These are phyloP conservation scores for Limonium bicolor DNA, from an alignment of 148 eudicot species.

Conservation along the genomic window DNA sequence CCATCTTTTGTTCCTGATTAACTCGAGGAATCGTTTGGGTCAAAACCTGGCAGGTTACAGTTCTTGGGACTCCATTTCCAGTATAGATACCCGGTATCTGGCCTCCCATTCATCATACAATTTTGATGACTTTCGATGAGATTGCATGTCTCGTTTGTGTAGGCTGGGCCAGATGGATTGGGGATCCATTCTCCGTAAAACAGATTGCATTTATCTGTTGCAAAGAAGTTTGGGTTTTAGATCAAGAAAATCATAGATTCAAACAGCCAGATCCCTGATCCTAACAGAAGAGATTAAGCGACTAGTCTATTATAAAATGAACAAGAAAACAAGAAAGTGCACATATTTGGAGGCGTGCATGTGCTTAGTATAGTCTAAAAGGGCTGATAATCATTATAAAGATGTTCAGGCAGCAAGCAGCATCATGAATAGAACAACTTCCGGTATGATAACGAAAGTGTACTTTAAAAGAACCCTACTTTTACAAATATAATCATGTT, in stretches of 20 bases:
- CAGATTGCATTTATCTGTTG: slow-evolving; percentile 50
- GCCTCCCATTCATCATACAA: slow-evolving; percentile 73
- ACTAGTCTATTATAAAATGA: too few relatives aligned
- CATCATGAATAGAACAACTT: too few relatives aligned
- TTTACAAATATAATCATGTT: too few relatives aligned
- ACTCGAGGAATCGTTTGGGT: slow-evolving; percentile 43
- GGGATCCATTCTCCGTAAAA: slow-evolving; percentile 72
- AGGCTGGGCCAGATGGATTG: slow-evolving; percentile 37
- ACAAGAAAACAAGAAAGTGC: neutral
- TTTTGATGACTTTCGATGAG: slow-evolving; percentile 58
- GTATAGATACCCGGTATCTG: slow-evolving; percentile 57
- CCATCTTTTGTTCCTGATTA: slow-evolving; percentile 71
- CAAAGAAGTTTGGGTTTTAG: neutral
- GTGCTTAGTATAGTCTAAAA: neutral
- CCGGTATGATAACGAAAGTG: too few relatives aligned
- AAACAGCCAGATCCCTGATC: neutral
- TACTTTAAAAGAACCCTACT: too few relatives aligned
- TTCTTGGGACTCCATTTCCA: slow-evolving; percentile 73
- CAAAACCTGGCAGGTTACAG: slow-evolving; percentile 50
- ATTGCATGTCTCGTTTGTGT: slow-evolving; percentile 59
- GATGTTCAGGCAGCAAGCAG: too few relatives aligned
- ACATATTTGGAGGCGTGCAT: neutral
- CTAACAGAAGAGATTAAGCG: neutral
- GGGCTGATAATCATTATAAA: too few relatives aligned
- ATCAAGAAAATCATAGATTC: neutral